Percentiles rank a stretch among this genome's conserved stretches.
Evolutionary conservation across 345 rosid species (phyloP).

Genomic region (Melaleuca alternifolia): DNA sequence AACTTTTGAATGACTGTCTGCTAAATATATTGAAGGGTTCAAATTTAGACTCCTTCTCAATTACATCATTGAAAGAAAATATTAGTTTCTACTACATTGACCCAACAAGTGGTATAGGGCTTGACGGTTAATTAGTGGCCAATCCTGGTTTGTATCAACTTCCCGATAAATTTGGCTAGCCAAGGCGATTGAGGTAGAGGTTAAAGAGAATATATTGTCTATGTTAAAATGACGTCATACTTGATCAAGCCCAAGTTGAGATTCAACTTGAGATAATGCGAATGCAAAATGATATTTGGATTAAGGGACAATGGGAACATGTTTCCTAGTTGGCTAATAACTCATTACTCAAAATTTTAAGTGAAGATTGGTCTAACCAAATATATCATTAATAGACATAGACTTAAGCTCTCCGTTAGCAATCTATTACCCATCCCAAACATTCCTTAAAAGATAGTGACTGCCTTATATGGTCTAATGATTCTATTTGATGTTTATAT

Average conservation of each 20-base stretch:
- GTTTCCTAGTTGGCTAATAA: background rate
- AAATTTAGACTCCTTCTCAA: background rate
- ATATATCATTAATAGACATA: background rate
- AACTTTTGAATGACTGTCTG: background rate
- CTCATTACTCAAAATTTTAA: background rate
- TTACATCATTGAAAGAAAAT: fast-evolving
- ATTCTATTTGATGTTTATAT: background rate
- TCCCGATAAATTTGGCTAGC: background rate
- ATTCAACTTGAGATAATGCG: background rate
- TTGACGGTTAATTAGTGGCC: background rate
- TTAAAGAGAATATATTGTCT: background rate
- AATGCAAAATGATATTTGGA: background rate
- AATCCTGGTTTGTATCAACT: background rate
- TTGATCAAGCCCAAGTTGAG: background rate
- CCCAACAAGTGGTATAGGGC: background rate
- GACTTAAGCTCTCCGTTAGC: background rate
- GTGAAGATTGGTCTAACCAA: background rate
- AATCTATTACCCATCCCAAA: background rate
- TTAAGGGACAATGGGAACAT: background rate
- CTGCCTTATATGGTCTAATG: background rate
- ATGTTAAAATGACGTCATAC: background rate
- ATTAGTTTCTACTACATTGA: background rate
- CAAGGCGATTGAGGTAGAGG: background rate
- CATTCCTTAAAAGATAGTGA: background rate
- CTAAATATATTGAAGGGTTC: fast-evolving